A percentile compares a stretch with the other conserved stretches of the same genome.
These are phyloP conservation scores for Carex sylvatica DNA, from an alignment of 202 grass and related monocot genomes.

Conservation along the genomic window DNA sequence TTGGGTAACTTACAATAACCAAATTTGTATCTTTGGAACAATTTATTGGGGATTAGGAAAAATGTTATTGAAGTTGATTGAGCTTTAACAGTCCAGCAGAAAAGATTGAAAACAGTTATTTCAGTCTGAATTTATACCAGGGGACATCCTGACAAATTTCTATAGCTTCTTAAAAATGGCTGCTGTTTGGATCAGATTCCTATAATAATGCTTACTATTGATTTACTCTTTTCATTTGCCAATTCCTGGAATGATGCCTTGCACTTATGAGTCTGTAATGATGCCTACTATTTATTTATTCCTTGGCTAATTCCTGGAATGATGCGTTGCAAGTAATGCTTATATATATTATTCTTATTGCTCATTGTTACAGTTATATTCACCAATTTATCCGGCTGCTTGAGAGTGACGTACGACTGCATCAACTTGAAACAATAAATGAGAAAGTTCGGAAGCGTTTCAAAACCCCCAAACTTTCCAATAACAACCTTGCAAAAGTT, in stretches of 20 bases:
- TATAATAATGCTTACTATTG: background rate
- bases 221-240: background rate
- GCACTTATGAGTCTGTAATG: background rate
- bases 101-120: background rate
- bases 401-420: constrained; percentile 68
- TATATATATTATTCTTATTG: background rate
- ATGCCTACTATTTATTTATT: background rate
- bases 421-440: constrained; percentile 82
- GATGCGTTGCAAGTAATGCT: background rate
- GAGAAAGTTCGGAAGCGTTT: constrained; percentile 93
- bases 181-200: background rate
- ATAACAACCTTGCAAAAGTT: constrained; percentile 70
- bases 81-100: background rate
- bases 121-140: background rate
- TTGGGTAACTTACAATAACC: constrained; percentile 54
- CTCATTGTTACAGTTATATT: constrained; percentile 56
- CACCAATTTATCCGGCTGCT: constrained; percentile 92
- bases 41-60: background rate
- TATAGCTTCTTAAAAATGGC: background rate
- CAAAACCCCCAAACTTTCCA: constrained; percentile 88
- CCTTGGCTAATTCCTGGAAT: background rate
- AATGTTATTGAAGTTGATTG: background rate
- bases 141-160: background rate
- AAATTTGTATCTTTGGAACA: background rate
- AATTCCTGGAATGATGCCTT: background rate